A percentile compares a stretch with the other conserved stretches of the same genome.
Conservation (phyloP, 2,329 filamentous ascomycete species). For the Aureobasidium sp. region DNA sequence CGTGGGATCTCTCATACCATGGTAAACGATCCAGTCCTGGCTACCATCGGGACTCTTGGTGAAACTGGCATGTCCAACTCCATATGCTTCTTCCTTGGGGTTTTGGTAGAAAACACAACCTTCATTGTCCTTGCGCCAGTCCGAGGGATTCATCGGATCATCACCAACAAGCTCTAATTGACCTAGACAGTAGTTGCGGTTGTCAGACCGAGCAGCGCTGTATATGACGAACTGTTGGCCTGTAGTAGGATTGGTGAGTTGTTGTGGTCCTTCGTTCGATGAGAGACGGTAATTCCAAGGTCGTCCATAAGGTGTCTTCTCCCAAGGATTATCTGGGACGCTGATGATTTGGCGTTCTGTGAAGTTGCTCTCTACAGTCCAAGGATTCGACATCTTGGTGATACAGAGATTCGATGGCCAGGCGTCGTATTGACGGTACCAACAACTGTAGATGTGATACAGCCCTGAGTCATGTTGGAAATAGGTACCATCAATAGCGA, state of each 20-base stretch:
- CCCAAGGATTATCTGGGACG: constrained; percentile 43
- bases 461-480: constrained; percentile 37
- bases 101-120: constrained; percentile 47
- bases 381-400: constrained; percentile 42
- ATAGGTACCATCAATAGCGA: constrained; percentile 49
- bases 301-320: constrained; percentile 45
- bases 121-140: constrained; percentile 42
- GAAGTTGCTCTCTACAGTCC: constrained; percentile 40
- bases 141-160: constrained; percentile 43
- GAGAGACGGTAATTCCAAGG: constrained; percentile 39
- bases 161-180: constrained; percentile 43
- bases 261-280: constrained; percentile 46
- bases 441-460: constrained; percentile 38
- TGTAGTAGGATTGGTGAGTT: constrained; percentile 41
- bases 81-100: constrained; percentile 37
- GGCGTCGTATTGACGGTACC: constrained; percentile 37
- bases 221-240: constrained; percentile 45
- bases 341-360: constrained; percentile 42
- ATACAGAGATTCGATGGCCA: constrained; percentile 50
- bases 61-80: constrained; percentile 47
- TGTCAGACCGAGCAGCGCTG: constrained; percentile 44
- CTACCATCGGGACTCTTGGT: constrained; percentile 41
- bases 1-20: constrained; percentile 44
- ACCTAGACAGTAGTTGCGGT: constrained; percentile 47
- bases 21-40: constrained; percentile 48